Conservation (phyloP, 1,284 basidiomycete genomes). For the Tilletia walkeri region DNA sequence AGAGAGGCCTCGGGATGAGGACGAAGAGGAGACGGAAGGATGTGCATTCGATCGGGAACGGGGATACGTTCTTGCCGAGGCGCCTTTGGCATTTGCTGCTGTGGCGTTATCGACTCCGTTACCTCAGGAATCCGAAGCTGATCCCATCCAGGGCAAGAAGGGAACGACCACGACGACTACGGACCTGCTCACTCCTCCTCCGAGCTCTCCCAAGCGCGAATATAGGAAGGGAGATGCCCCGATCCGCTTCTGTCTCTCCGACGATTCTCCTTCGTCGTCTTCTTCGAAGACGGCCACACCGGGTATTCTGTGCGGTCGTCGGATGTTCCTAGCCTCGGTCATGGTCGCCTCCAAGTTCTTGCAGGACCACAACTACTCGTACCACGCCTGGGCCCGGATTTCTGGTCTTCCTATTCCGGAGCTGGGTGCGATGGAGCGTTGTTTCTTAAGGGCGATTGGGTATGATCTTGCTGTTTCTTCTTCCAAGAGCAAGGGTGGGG, state of each 20-base stretch:
- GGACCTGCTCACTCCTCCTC: background rate
- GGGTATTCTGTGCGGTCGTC: slow-evolving; percentile 71
- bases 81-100: background rate
- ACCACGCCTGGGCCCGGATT: slow-evolving; percentile 79
- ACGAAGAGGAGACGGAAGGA: background rate
- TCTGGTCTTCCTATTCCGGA: slow-evolving; percentile 57
- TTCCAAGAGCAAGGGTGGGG: slow-evolving; percentile 19
- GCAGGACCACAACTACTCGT: slow-evolving; percentile 87
- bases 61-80: background rate
- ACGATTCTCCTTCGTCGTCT: slow-evolving; percentile 25
- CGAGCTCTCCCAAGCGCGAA: background rate
- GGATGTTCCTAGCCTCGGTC: slow-evolving; percentile 80
- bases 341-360: slow-evolving; percentile 87
- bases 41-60: background rate
- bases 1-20: background rate
- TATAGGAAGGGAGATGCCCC: background rate
- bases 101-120: no score
- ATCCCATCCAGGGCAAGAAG: no score
- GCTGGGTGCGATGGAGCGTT: slow-evolving; percentile 58
- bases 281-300: background rate
- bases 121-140: no score
- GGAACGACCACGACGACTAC: background rate
- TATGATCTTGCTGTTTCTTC: slow-evolving; percentile 55
- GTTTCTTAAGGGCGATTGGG: slow-evolving; percentile 57
- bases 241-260: slow-evolving; percentile 5